These are phyloP conservation scores for Salinomyces thailandicus DNA, from an alignment of 2,329 filamentous ascomycete species.

Conservation along the genomic window DNA sequence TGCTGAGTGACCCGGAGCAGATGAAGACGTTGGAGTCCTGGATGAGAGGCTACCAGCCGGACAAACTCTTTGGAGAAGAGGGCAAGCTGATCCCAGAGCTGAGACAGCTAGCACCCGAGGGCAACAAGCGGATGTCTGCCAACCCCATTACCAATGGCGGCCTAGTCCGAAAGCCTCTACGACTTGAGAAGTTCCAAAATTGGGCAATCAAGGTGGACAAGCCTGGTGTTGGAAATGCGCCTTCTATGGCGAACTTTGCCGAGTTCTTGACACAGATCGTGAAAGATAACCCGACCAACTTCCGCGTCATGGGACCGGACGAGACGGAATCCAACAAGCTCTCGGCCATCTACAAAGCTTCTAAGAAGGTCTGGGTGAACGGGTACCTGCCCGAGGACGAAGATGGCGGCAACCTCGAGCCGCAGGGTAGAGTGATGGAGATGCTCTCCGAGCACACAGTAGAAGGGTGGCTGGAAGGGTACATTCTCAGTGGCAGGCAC, in stretches of 20 bases:
- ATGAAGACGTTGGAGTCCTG: conserved; percentile 61
- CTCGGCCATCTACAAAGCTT: conserved; percentile 57
- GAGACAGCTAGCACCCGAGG: conserved; percentile 53
- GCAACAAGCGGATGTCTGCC: conserved; percentile 61
- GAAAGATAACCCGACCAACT: conserved; percentile 52
- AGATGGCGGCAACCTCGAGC: conserved; percentile 62
- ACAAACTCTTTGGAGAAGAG: conserved; percentile 55
- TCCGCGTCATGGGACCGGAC: conserved; percentile 68
- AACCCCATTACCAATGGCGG: conserved; percentile 69
- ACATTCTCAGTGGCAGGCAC: conserved; percentile 63
- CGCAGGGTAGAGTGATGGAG: conserved; percentile 65
- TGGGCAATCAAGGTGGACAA: conserved; percentile 55
- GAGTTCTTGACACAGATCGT: conserved; percentile 58
- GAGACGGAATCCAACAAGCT: conserved; percentile 78
- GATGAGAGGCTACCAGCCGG: conserved; percentile 68
- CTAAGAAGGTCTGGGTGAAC: conserved; percentile 71
- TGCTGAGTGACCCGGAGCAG: conserved; percentile 51
- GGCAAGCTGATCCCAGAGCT: conserved; percentile 56
- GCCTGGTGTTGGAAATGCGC: conserved; percentile 40
- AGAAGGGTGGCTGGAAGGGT: conserved; percentile 73
- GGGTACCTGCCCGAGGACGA: conserved; percentile 67
- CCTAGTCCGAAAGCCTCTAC: conserved; percentile 53
- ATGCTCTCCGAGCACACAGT: conserved; percentile 74
- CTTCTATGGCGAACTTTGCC: conserved; percentile 62
- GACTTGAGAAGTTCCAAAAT: conserved; percentile 58